Evolutionary conservation across 805 yeast species (phyloP).

Genomic region (Spathaspora passalidarum): DNA sequence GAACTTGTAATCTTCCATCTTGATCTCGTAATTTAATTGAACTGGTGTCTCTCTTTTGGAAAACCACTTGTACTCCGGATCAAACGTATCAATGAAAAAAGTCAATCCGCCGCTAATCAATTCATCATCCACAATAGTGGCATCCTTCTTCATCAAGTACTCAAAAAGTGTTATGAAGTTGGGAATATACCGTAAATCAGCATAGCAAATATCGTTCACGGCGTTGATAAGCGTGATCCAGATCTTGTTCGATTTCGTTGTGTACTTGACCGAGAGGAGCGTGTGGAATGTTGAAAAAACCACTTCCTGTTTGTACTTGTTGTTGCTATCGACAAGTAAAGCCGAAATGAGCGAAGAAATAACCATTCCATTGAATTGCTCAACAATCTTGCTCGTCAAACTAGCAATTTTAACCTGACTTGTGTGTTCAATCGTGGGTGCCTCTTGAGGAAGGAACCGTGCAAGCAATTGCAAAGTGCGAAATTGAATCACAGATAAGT

Average conservation of each 20-base stretch:
- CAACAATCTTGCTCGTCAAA: constrained; percentile 11
- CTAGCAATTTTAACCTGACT: constrained; percentile 6
- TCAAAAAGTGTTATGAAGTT: constrained; percentile 19
- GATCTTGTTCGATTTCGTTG: constrained; percentile 7
- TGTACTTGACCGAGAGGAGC: constrained; percentile 3
- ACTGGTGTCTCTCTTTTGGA: not conserved
- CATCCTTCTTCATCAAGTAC: constrained; percentile 12
- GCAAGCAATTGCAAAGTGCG: constrained; percentile 1
- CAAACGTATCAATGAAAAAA: constrained; percentile 21
- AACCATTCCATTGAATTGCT: constrained; percentile 13
- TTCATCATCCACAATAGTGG: constrained; percentile 10
- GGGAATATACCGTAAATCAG: constrained; percentile 20
- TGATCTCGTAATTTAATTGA: constrained; percentile 11
- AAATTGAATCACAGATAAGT: constrained; percentile 5
- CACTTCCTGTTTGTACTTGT: not conserved
- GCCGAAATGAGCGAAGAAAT: constrained; percentile 14
- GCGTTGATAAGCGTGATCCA: constrained; percentile 29
- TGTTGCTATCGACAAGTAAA: not conserved
- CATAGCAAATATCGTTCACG: constrained; percentile 28
- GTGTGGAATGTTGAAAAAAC: not conserved
- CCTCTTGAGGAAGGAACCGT: constrained; percentile 13
- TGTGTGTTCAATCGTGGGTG: constrained; percentile 10
- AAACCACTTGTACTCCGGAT: constrained; percentile 9
- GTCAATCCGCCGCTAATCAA: constrained; percentile 23
- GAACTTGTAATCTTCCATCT: constrained; percentile 14